A percentile compares a stretch with the other conserved stretches of the same genome.
Evolutionary conservation across 164 flowering plant species (phyloP).

Genomic region (Chimonanthus praecox): DNA sequence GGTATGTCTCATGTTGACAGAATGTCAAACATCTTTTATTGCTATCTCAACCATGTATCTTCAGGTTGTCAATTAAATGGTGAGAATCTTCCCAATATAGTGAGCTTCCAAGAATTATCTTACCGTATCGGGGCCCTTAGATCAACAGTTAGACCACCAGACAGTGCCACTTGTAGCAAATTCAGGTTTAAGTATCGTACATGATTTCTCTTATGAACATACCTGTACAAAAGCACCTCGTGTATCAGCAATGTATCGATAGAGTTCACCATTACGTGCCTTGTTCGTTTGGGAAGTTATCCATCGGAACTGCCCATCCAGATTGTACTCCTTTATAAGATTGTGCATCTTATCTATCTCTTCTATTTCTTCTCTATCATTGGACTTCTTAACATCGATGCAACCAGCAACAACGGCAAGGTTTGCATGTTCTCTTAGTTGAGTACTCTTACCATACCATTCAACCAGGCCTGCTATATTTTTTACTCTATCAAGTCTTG

Average conservation of each 20-base stretch:
- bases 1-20: not conserved
- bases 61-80: not conserved
- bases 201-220: not conserved
- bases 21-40: too few species aligned
- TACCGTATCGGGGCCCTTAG: too few species aligned
- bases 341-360: slow-evolving; percentile 94
- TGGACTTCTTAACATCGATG: slow-evolving; percentile 69
- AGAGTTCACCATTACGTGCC: slow-evolving; percentile 91
- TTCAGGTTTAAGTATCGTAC: not conserved
- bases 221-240: slow-evolving; percentile 93
- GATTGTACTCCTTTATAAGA: slow-evolving; percentile 57
- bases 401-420: slow-evolving; percentile 85
- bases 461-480: slow-evolving; percentile 94
- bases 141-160: not conserved
- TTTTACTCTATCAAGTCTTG: slow-evolving; percentile 90
- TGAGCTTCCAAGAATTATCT: not conserved
- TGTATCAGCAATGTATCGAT: slow-evolving; percentile 90
- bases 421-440: slow-evolving; percentile 69
- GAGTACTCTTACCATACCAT: slow-evolving; percentile 53
- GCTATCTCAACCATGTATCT: not conserved
- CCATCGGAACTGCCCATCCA: slow-evolving; percentile 89
- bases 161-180: not conserved
- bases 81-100: not conserved
- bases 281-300: slow-evolving; percentile 72
- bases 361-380: slow-evolving; percentile 81